phyloP scores from a whole-genome alignment of 495 filamentous ascomycete species.

The Aspergillus egyptiacus region DNA sequence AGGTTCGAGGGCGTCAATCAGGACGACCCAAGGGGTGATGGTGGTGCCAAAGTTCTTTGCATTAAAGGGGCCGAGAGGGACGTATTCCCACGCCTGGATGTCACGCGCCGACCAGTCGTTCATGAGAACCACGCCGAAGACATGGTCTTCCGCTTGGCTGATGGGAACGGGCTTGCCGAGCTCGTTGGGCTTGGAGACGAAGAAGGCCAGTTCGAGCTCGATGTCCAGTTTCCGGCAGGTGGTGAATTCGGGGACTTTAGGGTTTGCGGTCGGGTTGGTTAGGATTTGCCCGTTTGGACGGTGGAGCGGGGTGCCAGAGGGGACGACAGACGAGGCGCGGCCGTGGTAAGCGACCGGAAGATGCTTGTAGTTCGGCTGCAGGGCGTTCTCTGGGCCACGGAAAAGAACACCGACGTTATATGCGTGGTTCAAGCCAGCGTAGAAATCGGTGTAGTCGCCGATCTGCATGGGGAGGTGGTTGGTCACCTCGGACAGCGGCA shows the following conservation, averaged over 20 bases:
- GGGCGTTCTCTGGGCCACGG: constrained; percentile 70
- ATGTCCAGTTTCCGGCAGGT: constrained; percentile 69
- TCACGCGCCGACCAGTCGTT: constrained; percentile 95
- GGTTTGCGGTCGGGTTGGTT: constrained; percentile 53
- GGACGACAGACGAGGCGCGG: constrained; percentile 69
- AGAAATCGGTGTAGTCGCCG: constrained; percentile 97
- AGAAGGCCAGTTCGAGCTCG: constrained; percentile 82
- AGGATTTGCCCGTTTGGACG: constrained; percentile 82
- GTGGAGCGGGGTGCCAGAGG: constrained; percentile 68
- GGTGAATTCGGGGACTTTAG: constrained; percentile 56
- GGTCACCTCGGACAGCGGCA: constrained; percentile 53
- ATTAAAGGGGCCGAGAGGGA: constrained; percentile 82
- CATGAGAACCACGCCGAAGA: constrained; percentile 85
- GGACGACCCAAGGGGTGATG: constrained; percentile 84
- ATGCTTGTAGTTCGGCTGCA: constrained; percentile 88
- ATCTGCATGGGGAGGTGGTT: constrained; percentile 82
- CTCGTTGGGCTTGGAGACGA: constrained; percentile 62
- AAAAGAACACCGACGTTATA: constrained; percentile 75
- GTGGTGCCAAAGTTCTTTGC: constrained; percentile 90
- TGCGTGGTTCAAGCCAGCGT: constrained; percentile 86
- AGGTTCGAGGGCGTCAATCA: constrained; percentile 75
- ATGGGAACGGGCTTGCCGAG: constrained; percentile 61
- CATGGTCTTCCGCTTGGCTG: constrained; percentile 62
- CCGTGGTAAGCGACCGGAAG: constrained; percentile 88
- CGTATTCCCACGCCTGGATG: constrained; percentile 87